Percentiles rank a stretch among this genome's conserved stretches.
phyloP scores from a whole-genome alignment of 305 asterid species.

The Plantago lanceolata region DNA sequence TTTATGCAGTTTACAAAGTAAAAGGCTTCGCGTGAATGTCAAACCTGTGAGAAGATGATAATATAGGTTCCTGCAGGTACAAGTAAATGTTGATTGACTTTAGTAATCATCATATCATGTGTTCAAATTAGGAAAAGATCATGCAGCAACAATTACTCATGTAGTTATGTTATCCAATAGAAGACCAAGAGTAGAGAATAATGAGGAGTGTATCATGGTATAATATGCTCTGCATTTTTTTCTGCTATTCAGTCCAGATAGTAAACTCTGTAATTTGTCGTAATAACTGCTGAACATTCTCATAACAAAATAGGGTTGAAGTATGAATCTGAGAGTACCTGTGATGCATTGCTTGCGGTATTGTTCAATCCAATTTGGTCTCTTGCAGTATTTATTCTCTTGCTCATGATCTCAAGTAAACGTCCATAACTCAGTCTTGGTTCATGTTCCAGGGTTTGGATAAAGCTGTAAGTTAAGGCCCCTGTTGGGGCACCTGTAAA shows the following conservation, averaged over 20 bases:
- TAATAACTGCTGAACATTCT: too few species aligned
- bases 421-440: constrained; percentile 55
- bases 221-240: too few species aligned
- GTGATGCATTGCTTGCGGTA: constrained; percentile 28
- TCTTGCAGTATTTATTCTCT: constrained; percentile 43
- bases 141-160: too few species aligned
- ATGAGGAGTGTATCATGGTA: too few species aligned
- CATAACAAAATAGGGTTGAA: background rate
- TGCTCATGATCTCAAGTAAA: constrained; percentile 41
- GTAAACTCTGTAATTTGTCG: too few species aligned
- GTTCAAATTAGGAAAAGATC: background rate
- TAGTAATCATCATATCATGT: background rate
- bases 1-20: constrained; percentile 28
- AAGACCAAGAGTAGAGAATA: too few species aligned
- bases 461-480: constrained; percentile 66
- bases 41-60: constrained; percentile 60
- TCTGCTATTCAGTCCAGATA: too few species aligned
- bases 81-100: constrained; percentile 15
- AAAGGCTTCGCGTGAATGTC: constrained; percentile 52
- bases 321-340: constrained; percentile 32
- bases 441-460: constrained; percentile 45
- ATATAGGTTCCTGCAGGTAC: constrained; percentile 59
- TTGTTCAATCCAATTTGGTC: constrained; percentile 33
- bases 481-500: constrained; percentile 59
- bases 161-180: too few species aligned